Evolutionary conservation across 2,329 filamentous ascomycete genomes (phyloP).

Genomic region (Pleurostoma richardsiae): DNA sequence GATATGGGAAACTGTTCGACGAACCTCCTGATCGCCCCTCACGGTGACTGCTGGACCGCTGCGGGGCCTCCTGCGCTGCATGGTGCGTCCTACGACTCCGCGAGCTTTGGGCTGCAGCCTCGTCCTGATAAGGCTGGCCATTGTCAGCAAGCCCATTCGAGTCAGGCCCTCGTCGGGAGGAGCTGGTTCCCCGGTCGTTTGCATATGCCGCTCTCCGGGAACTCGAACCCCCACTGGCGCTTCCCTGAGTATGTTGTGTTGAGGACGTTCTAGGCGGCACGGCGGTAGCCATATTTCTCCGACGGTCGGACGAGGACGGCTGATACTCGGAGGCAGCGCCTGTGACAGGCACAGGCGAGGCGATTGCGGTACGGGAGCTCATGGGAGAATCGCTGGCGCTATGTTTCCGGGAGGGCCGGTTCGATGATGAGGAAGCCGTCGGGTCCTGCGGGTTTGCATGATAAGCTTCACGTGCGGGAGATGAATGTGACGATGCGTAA

Average conservation of each 20-base stretch:
- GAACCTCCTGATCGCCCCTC: constrained; percentile 26
- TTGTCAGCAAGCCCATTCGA: constrained; percentile 26
- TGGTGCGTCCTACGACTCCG: constrained; percentile 33
- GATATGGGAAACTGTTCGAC: constrained; percentile 15
- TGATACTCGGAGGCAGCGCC: constrained; percentile 34
- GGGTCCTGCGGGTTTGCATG: constrained; percentile 45
- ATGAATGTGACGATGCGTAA: constrained; percentile 46
- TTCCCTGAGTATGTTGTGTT: constrained; percentile 45
- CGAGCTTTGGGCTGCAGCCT: constrained; percentile 28
- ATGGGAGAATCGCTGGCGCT: constrained; percentile 29
- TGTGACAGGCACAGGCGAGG: constrained; percentile 32
- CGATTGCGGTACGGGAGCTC: constrained; percentile 40
- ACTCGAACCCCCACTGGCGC: constrained; percentile 25
- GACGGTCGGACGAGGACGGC: constrained; percentile 41
- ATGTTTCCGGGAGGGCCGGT: constrained; percentile 37
- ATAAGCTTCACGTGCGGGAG: constrained; percentile 50
- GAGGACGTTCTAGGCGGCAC: constrained; percentile 81
- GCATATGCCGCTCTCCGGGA: constrained; percentile 39
- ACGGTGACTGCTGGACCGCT: constrained; percentile 30
- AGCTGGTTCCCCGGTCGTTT: constrained; percentile 37
- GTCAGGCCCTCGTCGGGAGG: constrained; percentile 32
- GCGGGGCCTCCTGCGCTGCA: constrained; percentile 29
- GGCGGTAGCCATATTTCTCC: constrained; percentile 62
- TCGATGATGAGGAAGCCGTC: constrained; percentile 44
- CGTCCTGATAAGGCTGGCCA: constrained; percentile 21